Evolutionary conservation across 1,139 yeast species (phyloP), one percentile per base, ranked within the genome.

Genomic region (Blastobotrys buckinghamii): DNA sequence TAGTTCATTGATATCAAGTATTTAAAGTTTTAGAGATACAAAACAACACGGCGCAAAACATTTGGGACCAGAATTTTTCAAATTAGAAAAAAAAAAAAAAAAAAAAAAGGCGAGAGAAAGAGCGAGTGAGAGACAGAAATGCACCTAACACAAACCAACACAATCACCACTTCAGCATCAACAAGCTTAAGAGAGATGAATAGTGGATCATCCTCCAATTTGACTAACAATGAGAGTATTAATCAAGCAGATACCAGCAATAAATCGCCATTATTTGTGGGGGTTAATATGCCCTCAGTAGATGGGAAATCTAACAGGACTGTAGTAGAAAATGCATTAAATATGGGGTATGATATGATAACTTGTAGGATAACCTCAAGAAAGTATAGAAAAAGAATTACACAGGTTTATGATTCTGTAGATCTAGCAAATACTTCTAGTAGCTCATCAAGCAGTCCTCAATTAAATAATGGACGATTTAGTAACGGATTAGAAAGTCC

Each of bases 271-370:
- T 48, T 65, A 40, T 67, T 64, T 50, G 61, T 67, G 24, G 71
- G 71, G 37, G 56, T 67, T 37, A 66, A 66, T 49, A 54, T 67
- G 48, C 71, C 71, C 5, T 63, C 65, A 8, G 57, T 60, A 15
- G 60, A 59, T 37, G 67, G 67, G 13, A 57, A 54, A 9, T 56
- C 67, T 10, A 62, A 62, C 45, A 57, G 57, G 45, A 44, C 52
- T 16, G 60, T 62, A 19, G 67, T 66, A 6, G 66, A 65, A 27
- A 50, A 59, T 2, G 67, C 68, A 6, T 55, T 67, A 35, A 54
- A 55, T 6, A 57, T 59, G 41, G 70, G 70, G 39, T 67, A 67
- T 50, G 70, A 67, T 53, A 64, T 67, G 62, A 60, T 67, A 41
- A 67, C 70, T 1, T 62, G 69, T 13, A 53, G 68, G 20, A 59